Base-by-base conservation (phyloP, 1,284 basidiomycete genomes). In the Porodaedalea pini region DNA sequence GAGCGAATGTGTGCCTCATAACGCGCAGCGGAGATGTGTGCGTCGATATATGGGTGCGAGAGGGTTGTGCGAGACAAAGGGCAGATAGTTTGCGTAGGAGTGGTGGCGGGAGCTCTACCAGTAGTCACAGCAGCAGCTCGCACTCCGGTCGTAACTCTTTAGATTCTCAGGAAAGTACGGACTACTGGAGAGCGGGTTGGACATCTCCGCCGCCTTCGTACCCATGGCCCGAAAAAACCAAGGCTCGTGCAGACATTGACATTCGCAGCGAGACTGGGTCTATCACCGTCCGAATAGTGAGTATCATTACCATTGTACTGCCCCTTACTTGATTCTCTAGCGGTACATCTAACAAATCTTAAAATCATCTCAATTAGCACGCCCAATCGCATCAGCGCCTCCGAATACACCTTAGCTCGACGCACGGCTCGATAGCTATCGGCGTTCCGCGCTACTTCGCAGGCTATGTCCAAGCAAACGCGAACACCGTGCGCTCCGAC, bases 1-100 rank as follows among this genome's bases (percentile, higher is more conserved):
- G 45, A 11, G 21, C 32, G 15, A 60, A 56, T 25, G 17, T 60
- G 17, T 48, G 31, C 25, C 43, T 60, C 3, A 34, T 52, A 6
- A 60, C 58, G 1, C 23, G 29, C 10, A 56, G 45, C 17, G 54
- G 58, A 10, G 54, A 60, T 31, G 27, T 60, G 4, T 60, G 21
- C 23, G 58, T 54, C 8, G 58, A 60, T 44, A 41, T 60, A 2
- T 60, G 58, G 58, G 34, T 60, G 23, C 37, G 54, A 15, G 54
- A 60, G 23, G 58, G 58, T 8, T 32, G 47, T 15, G 36, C 52
- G 15, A 27, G 50, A 39, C 8, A 32, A 32, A 19, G 21, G n/a
- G 21, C 48, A 7, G 29, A 4, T 31, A 27, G 25, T 10, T 1
- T 15, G 10, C 13, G n/a, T 21, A 44, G 17, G 4, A 31, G 11